Conservation (phyloP, 306 rosid genomes). For the Gynostemma pentaphyllum region DNA sequence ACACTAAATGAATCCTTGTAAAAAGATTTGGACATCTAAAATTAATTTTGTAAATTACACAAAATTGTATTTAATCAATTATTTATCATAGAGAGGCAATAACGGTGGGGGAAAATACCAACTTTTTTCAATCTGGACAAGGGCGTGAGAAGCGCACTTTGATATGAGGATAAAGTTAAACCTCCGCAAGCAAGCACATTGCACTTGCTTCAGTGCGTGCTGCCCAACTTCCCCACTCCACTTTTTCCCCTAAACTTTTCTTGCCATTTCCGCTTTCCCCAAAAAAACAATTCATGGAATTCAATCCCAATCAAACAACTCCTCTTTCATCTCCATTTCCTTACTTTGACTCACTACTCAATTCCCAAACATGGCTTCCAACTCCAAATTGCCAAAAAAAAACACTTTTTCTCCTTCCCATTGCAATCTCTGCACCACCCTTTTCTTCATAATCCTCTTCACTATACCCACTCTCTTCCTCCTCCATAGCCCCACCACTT, state of each 20-base stretch:
- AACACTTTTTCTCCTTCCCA: conserved; percentile 24
- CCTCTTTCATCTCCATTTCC: neutral
- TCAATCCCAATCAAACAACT: neutral
- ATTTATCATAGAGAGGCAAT: too few species aligned
- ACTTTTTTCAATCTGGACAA: conserved; percentile 14
- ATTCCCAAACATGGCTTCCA: conserved; percentile 44
- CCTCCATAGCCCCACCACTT: conserved; percentile 43
- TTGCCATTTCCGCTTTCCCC: neutral
- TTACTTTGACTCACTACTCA: neutral
- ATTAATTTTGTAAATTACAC: too few species aligned
- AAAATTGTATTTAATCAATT: too few species aligned
- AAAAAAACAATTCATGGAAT: conserved; percentile 13
- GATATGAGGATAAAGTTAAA: too few species aligned
- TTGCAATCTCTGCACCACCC: conserved; percentile 44
- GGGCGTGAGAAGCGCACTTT: conserved; percentile 52
- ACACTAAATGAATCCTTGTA: too few species aligned
- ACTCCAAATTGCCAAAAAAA: conserved; percentile 41
- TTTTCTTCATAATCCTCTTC: conserved; percentile 64
- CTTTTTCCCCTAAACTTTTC: conserved; percentile 15
- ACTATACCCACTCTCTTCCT: conserved; percentile 59
- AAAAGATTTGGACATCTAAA: too few species aligned
- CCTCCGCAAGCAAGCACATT: conserved; percentile 11
- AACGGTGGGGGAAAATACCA: conserved; percentile 29
- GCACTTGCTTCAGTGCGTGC: conserved; percentile 40
- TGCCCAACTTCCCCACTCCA: conserved; percentile 27